Conservation (phyloP, 208 protist species). For the Leishmania aethiopica region DNA sequence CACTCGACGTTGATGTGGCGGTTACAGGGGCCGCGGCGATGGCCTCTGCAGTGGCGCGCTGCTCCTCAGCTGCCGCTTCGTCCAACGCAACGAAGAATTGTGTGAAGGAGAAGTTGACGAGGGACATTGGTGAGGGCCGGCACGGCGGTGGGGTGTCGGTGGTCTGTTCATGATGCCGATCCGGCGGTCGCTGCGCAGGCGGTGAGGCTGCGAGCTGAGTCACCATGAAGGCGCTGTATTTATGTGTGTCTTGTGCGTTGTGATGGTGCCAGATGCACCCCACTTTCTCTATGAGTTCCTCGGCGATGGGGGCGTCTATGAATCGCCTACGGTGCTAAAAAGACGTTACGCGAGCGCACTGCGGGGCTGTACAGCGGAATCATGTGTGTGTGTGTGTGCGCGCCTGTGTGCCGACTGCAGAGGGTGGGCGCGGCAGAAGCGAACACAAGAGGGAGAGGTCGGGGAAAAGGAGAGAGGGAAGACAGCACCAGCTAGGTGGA, state of each 20-base stretch:
- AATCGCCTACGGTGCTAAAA: background rate
- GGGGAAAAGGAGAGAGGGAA: background rate
- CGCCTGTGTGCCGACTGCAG: background rate
- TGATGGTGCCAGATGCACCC: background rate
- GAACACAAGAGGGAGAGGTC: background rate
- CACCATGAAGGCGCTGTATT: background rate
- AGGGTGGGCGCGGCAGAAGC: background rate
- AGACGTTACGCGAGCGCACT: background rate
- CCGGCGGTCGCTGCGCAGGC: background rate
- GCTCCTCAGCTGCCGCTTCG: constrained; percentile 3
- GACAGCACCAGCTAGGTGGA: background rate
- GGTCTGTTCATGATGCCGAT: background rate
- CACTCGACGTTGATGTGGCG: background rate
- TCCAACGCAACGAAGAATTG: constrained; percentile 16
- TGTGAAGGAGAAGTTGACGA: constrained; percentile 30
- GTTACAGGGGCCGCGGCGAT: background rate
- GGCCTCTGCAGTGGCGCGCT: background rate
- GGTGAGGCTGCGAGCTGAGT: background rate
- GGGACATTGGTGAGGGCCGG: background rate
- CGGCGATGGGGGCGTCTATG: background rate
- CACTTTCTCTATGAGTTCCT: background rate
- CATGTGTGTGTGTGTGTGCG: background rate
- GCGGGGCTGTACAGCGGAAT: background rate
- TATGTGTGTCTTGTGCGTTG: background rate
- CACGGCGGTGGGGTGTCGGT: background rate